Evolutionary conservation across 1,139 yeast species (phyloP).

Genomic region (Oligophagozyma castellii): DNA sequence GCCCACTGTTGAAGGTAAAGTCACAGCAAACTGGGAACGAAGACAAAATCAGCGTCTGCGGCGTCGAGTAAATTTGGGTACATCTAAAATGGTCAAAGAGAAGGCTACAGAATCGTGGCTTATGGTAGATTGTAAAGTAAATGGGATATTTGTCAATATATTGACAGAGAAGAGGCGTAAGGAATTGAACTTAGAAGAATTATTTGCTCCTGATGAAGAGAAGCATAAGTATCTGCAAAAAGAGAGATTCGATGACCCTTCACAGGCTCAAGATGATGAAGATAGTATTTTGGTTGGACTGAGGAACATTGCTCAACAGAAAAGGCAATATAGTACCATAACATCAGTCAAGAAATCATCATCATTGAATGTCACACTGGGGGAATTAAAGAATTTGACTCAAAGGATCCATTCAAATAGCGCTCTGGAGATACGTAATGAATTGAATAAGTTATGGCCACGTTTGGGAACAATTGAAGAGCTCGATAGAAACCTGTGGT

Average conservation of each 20-base stretch:
- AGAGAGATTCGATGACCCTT: too few relatives aligned
- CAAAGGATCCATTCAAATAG: not conserved
- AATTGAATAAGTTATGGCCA: not conserved
- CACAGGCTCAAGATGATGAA: conserved; percentile 6
- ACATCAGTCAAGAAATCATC: too few relatives aligned
- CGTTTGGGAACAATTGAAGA: not conserved
- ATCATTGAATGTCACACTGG: not conserved
- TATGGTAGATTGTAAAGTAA: conserved; percentile 53
- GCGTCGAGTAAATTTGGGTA: conserved; percentile 35
- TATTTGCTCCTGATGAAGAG: conserved; percentile 45
- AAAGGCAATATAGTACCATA: not conserved
- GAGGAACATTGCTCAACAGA: conserved; percentile 18
- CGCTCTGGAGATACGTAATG: not conserved
- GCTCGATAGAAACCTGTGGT: conserved; percentile 5
- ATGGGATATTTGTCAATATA: conserved; percentile 55
- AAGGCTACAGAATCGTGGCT: conserved; percentile 56
- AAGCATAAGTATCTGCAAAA: conserved; percentile 20
- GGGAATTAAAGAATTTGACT: not conserved
- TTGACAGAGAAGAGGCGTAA: conserved; percentile 55
- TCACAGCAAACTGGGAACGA: conserved; percentile 44
- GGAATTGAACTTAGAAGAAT: conserved; percentile 53
- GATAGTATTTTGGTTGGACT: conserved; percentile 19
- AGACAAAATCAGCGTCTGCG: conserved; percentile 48
- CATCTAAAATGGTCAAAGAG: conserved; percentile 11
- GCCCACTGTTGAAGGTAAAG: conserved; percentile 60